phyloP scores from a whole-genome alignment of 1,284 basidiomycete species.

The Fomitopsis palustris region DNA sequence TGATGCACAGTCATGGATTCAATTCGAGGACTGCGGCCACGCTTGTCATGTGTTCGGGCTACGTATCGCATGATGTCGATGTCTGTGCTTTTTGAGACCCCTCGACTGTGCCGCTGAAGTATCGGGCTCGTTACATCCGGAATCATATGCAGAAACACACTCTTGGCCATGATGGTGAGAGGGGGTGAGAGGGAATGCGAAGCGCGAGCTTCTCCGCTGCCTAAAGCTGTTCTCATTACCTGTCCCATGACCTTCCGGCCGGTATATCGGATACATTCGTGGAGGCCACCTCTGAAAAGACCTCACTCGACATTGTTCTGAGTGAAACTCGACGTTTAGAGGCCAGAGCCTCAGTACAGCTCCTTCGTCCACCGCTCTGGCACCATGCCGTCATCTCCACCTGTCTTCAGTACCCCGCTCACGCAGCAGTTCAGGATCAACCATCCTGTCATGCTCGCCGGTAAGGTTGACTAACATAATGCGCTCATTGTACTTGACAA shows the following conservation, averaged over 20 bases:
- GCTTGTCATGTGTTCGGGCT: too few relatives aligned
- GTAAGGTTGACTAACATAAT: constrained; percentile 23
- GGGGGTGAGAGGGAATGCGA: neutral
- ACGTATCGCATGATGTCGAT: neutral
- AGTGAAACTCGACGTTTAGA: too few relatives aligned
- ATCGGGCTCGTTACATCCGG: neutral
- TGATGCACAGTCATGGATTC: too few relatives aligned
- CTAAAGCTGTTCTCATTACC: neutral
- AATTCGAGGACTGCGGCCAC: too few relatives aligned
- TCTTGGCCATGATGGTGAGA: neutral
- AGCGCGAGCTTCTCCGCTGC: neutral
- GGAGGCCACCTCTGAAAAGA: neutral
- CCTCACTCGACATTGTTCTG: too few relatives aligned
- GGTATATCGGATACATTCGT: neutral
- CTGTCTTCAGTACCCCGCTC: constrained; percentile 60
- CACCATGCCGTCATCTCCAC: constrained; percentile 54
- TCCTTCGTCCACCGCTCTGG: neutral
- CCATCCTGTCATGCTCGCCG: constrained; percentile 81
- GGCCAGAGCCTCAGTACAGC: neutral
- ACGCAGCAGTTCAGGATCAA: constrained; percentile 72
- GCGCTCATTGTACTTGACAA: neutral
- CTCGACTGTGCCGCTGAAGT: neutral
- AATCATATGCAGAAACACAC: neutral
- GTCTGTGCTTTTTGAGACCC: neutral
- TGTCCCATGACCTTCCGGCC: neutral